phyloP scores from a whole-genome alignment of 2,329 filamentous ascomycete species.

The Aspergillus uvarum region DNA sequence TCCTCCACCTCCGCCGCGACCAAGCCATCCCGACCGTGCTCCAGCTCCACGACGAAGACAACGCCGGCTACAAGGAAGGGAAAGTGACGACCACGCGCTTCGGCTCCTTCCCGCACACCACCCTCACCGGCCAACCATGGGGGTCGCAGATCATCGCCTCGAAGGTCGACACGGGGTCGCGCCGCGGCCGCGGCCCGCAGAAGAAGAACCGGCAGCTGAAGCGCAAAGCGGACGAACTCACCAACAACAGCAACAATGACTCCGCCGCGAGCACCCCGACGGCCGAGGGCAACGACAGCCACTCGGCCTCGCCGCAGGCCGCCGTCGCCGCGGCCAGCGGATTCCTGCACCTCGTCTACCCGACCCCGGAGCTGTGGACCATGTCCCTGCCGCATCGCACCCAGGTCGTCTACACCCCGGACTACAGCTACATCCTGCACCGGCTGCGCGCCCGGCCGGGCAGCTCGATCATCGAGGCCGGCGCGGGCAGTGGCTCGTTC shows the following conservation, averaged over 20 bases:
- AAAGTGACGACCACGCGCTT: conserved; percentile 88
- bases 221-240: conserved; percentile 46
- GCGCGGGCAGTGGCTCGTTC: conserved; percentile 54
- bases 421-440: conserved; percentile 55
- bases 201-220: conserved; percentile 59
- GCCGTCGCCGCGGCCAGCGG: conserved; percentile 46
- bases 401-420: conserved; percentile 54
- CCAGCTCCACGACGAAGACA: conserved; percentile 58
- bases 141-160: conserved; percentile 89
- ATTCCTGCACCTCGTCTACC: conserved; percentile 50
- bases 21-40: conserved; percentile 75
- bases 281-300: conserved; percentile 18
- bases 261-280: conserved; percentile 19
- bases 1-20: conserved; percentile 87
- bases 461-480: conserved; percentile 50
- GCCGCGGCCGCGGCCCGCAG: conserved; percentile 73
- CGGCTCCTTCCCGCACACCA: conserved; percentile 82
- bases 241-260: conserved; percentile 32
- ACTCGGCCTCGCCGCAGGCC: conserved; percentile 18
- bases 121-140: conserved; percentile 77
- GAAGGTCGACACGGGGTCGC: conserved; percentile 85
- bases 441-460: conserved; percentile 49
- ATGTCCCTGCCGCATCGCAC: conserved; percentile 52
- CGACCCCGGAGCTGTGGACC: conserved; percentile 54
- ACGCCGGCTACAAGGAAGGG: conserved; percentile 72